phyloP scores from a whole-genome alignment of 2,329 filamentous ascomycete genomes.

The Diaporthe destruens region DNA sequence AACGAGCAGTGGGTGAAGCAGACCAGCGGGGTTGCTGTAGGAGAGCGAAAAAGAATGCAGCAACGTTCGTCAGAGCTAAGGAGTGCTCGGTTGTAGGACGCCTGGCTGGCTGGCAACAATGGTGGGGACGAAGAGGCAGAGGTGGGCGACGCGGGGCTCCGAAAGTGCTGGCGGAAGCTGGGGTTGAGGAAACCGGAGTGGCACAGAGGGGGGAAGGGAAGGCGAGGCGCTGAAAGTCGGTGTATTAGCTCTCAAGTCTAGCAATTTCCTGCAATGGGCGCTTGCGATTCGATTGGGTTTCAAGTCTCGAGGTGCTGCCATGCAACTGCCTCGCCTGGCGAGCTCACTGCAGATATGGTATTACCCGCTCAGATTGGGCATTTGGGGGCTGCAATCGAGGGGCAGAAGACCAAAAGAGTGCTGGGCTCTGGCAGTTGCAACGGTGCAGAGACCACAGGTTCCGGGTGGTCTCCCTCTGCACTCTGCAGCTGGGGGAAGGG shows the following conservation, averaged over 20 bases:
- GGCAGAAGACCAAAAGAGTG: neutral
- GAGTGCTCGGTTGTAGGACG: slow-evolving; percentile 23
- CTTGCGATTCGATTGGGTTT: slow-evolving; percentile 32
- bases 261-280: slow-evolving; percentile 20
- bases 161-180: slow-evolving; percentile 31
- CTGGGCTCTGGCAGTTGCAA: slow-evolving; percentile 2
- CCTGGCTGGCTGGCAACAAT: slow-evolving; percentile 13
- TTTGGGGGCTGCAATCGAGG: slow-evolving; percentile 13
- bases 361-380: neutral
- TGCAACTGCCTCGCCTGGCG: slow-evolving; percentile 20
- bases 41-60: slow-evolving; percentile 23
- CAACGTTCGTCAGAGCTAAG: slow-evolving; percentile 18
- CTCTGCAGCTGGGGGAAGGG: neutral
- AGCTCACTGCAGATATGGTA: slow-evolving; percentile 15
- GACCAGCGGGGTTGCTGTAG: slow-evolving; percentile 29
- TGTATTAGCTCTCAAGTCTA: slow-evolving; percentile 38
- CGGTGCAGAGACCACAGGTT: slow-evolving; percentile 1
- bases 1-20: neutral
- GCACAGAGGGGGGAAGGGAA: slow-evolving; percentile 17
- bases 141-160: slow-evolving; percentile 35
- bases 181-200: slow-evolving; percentile 6
- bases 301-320: slow-evolving; percentile 21
- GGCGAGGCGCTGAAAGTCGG: slow-evolving; percentile 37
- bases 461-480: neutral
- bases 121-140: slow-evolving; percentile 31